Percentiles rank a stretch among this genome's conserved stretches.
These are phyloP conservation scores for Coemansia sp. DNA, from an alignment of 192 early-diverging fungal species.

Conservation along the genomic window DNA sequence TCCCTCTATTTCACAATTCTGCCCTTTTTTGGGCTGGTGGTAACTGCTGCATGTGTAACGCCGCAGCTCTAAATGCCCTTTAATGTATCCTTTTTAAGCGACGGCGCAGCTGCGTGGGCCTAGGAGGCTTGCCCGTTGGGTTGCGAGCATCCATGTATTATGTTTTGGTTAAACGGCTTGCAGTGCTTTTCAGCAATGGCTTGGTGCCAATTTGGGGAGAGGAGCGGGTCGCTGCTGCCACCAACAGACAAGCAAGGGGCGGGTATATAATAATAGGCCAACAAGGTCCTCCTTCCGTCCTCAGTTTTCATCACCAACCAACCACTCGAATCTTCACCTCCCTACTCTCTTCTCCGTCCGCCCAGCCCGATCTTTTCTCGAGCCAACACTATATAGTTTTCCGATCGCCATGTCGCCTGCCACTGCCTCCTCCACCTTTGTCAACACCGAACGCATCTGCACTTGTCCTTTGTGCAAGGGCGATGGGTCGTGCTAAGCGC, in stretches of 20 bases:
- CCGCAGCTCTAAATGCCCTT: constrained; percentile 1
- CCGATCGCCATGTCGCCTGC: background rate
- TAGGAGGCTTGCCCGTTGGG: constrained; percentile 3
- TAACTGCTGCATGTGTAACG: constrained; percentile 5
- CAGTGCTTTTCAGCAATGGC: background rate
- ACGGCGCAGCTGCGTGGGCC: background rate
- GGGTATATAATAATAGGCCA: background rate
- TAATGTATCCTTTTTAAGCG: background rate
- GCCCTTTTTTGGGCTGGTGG: background rate
- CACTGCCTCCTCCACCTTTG: background rate
- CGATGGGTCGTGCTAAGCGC: constrained; percentile 10
- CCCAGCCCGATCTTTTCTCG: background rate
- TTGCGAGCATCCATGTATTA: background rate
- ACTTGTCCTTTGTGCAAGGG: constrained; percentile 32
- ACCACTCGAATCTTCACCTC: background rate
- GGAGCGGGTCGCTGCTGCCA: background rate
- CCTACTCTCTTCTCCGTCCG: background rate
- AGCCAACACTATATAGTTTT: background rate
- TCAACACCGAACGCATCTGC: constrained; percentile 28
- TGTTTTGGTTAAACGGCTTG: background rate
- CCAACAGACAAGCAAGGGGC: background rate
- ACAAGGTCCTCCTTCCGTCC: background rate
- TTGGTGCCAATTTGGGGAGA: constrained; percentile 3
- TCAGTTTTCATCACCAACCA: background rate
- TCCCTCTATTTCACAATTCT: background rate